Conservation (phyloP, 2,329 filamentous ascomycete genomes). For the Neophaeococcomyces aloes region DNA sequence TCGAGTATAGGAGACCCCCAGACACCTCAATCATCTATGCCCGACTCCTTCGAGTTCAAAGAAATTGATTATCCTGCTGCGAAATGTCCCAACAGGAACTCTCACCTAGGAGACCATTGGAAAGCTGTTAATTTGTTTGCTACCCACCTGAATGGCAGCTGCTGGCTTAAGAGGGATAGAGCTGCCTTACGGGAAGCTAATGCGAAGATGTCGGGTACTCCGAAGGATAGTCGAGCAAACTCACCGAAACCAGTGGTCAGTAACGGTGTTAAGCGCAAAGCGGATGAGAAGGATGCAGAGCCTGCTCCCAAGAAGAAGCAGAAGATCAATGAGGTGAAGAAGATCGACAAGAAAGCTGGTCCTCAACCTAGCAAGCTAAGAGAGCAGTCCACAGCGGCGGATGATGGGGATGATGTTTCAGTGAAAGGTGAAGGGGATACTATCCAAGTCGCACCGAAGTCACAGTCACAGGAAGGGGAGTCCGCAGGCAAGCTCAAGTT, state of each 20-base stretch:
- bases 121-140: conserved; percentile 23
- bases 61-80: conserved; percentile 22
- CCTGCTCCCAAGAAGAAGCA: conserved; percentile 19
- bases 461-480: conserved; percentile 14
- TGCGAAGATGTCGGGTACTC: conserved; percentile 21
- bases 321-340: conserved; percentile 14
- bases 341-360: conserved; percentile 14
- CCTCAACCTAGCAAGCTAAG: conserved; percentile 18
- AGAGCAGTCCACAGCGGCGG: conserved; percentile 16
- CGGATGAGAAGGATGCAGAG: conserved; percentile 16
- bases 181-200: conserved; percentile 20
- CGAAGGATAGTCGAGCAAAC: conserved; percentile 20
- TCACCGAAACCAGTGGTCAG: conserved; percentile 17
- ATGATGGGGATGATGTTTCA: conserved; percentile 15
- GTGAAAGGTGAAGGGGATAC: conserved; percentile 19
- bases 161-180: conserved; percentile 20
- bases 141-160: conserved; percentile 21
- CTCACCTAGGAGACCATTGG: conserved; percentile 22
- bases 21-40: conserved; percentile 20
- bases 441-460: conserved; percentile 18
- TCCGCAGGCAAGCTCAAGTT: conserved; percentile 20
- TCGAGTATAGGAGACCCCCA: conserved; percentile 24
- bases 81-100: conserved; percentile 22
- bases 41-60: conserved; percentile 21
- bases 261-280: conserved; percentile 21